These are phyloP conservation scores for Spencermartinsiella ligniputridi DNA, from an alignment of 1,139 yeast genomes.

Conservation along the genomic window DNA sequence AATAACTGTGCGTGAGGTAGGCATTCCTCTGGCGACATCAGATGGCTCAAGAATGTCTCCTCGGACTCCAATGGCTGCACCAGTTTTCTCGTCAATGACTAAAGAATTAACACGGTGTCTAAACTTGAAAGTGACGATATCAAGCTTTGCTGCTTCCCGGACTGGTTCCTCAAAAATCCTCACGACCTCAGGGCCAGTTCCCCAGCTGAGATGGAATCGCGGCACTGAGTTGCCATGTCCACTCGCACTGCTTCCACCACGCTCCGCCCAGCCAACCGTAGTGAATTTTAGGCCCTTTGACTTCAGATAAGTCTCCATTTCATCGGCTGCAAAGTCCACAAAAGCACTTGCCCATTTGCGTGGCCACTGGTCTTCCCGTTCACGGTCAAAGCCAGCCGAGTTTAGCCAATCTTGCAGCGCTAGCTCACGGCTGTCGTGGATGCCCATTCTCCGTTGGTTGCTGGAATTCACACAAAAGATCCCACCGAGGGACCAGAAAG, in stretches of 20 bases:
- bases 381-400: conserved; percentile 5
- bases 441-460: conserved; percentile 1
- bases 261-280: conserved; percentile 6
- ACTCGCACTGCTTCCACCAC: conserved; percentile 1
- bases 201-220: conserved; percentile 5
- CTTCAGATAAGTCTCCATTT: conserved; percentile 3
- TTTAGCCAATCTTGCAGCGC: conserved; percentile 5
- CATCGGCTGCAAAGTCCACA: conserved; percentile 4
- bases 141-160: background rate
- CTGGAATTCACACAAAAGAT: conserved; percentile 1
- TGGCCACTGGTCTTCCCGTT: conserved; percentile 3
- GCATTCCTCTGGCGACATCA: conserved; percentile 1
- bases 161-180: conserved; percentile 3
- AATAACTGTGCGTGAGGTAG: conserved; percentile 1
- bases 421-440: conserved; percentile 1
- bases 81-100: background rate
- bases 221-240: conserved; percentile 6
- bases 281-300: conserved; percentile 2
- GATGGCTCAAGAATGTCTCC: conserved; percentile 5
- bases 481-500: conserved; percentile 6
- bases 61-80: conserved; percentile 1
- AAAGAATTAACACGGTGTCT: conserved; percentile 4
- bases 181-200: conserved; percentile 3
- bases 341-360: conserved; percentile 5
- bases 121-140: background rate